A percentile compares a stretch with the other conserved stretches of the same genome.
Evolutionary conservation across 2,329 filamentous ascomycete species (phyloP).

Genomic region (Nemania bipapillata): DNA sequence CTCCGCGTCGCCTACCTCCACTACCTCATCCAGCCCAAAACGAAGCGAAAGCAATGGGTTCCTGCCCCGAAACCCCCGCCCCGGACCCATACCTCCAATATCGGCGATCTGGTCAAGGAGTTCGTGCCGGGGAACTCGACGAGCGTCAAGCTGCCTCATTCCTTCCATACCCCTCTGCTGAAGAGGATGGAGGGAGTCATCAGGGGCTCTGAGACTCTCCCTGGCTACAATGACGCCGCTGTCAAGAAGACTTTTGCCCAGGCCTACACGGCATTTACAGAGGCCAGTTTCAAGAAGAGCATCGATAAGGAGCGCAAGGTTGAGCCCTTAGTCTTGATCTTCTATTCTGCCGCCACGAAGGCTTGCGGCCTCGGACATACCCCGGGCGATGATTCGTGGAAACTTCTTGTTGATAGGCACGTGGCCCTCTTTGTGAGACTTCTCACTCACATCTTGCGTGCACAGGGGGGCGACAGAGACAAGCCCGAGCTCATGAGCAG

Average conservation of each 20-base stretch:
- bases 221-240: constrained; percentile 88
- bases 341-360: constrained; percentile 94
- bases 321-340: constrained; percentile 92
- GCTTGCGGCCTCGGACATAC: constrained; percentile 79
- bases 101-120: constrained; percentile 89
- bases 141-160: constrained; percentile 67
- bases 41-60: constrained; percentile 89
- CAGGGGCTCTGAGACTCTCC: constrained; percentile 81
- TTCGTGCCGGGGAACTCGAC: constrained; percentile 68
- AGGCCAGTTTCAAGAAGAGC: constrained; percentile 84
- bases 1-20: constrained; percentile 90
- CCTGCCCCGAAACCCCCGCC: constrained; percentile 70
- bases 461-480: constrained; percentile 85
- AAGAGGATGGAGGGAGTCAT: constrained; percentile 85
- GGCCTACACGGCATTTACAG: constrained; percentile 92
- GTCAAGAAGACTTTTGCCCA: constrained; percentile 95
- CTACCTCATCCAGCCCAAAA: constrained; percentile 90
- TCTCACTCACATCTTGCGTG: constrained; percentile 80
- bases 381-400: constrained; percentile 87
- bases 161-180: constrained; percentile 64
- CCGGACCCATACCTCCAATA: constrained; percentile 74
- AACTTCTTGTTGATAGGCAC: constrained; percentile 90
- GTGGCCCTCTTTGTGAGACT: constrained; percentile 93
- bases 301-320: constrained; percentile 94
- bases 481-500: constrained; percentile 84